phyloP scores from a whole-genome alignment of 106 monocot species.

The Dendrobium catenatum region DNA sequence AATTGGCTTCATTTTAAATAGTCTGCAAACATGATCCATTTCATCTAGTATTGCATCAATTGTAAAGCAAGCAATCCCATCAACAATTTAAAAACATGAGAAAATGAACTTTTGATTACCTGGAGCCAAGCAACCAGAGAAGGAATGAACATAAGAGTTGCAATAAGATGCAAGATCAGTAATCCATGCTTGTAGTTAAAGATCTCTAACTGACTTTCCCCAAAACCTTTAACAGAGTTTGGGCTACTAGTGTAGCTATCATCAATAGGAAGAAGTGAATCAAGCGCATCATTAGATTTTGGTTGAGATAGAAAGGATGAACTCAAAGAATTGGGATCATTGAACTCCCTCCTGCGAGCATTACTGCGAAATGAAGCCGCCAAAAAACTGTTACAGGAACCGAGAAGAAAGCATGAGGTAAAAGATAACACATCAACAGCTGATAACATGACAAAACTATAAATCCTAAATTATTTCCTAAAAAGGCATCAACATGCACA shows the following conservation, averaged over 20 bases:
- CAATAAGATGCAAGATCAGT: constrained; percentile 83
- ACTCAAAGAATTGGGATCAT: constrained; percentile 17
- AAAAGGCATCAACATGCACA: not conserved
- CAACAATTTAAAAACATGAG: not conserved
- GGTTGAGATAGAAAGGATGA: constrained; percentile 20
- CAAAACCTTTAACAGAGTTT: constrained; percentile 52
- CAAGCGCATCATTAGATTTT: constrained; percentile 24
- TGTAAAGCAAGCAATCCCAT: not conserved
- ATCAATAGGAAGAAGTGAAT: constrained; percentile 46
- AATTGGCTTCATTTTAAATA: no score
- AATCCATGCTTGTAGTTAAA: constrained; percentile 79
- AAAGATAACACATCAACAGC: not conserved
- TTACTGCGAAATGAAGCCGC: constrained; percentile 84
- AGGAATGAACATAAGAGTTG: constrained; percentile 72
- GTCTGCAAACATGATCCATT: not conserved
- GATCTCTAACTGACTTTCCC: constrained; percentile 66
- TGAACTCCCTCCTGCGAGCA: constrained; percentile 50
- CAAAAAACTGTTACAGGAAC: constrained; percentile 89
- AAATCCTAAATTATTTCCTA: not conserved
- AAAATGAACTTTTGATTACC: constrained; percentile 32
- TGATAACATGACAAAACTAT: not conserved
- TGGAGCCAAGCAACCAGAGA: constrained; percentile 89
- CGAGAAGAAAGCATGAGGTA: constrained; percentile 1
- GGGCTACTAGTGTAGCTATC: constrained; percentile 44
- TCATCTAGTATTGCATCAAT: not conserved